Evolutionary conservation across 768 basidiomycete species (phyloP).

Genomic region (Heimioporus sp.): DNA sequence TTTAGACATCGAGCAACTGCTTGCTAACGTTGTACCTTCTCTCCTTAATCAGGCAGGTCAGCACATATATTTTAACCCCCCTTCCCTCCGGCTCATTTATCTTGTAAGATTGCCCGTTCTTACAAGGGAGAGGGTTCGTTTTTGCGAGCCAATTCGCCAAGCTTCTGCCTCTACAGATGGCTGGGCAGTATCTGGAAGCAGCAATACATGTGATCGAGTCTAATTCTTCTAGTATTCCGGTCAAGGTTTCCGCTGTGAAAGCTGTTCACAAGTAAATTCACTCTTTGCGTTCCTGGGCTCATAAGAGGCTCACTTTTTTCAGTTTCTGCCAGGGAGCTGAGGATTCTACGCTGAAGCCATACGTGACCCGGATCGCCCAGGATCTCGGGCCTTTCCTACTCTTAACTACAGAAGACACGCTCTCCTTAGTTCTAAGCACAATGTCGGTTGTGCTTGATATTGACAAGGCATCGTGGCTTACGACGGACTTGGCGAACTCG

Average conservation of each 20-base stretch:
- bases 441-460: constrained; percentile 77
- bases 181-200: constrained; percentile 84
- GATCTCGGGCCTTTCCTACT: constrained; percentile 83
- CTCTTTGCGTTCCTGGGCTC: background rate
- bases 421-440: constrained; percentile 85
- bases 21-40: constrained; percentile 76
- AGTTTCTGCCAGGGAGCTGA: constrained; percentile 69
- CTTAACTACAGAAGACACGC: constrained; percentile 80
- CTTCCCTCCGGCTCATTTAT: background rate
- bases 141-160: constrained; percentile 89
- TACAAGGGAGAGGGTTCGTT: constrained; percentile 93
- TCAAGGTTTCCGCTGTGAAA: constrained; percentile 93
- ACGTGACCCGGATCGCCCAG: constrained; percentile 72
- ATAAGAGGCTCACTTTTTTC: constrained; percentile 2
- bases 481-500: constrained; percentile 59
- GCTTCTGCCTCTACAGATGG: constrained; percentile 66
- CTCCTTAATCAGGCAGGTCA: constrained; percentile 69
- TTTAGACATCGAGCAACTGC: constrained; percentile 75
- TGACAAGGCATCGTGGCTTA: constrained; percentile 71
- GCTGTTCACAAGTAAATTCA: constrained; percentile 82
- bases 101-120: constrained; percentile 74
- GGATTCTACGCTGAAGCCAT: constrained; percentile 55
- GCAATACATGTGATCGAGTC: constrained; percentile 85
- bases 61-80: constrained; percentile 17
- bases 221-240: constrained; percentile 66